These are phyloP conservation scores for Aristolochia californica DNA, from an alignment of 164 flowering plant genomes.

Conservation along the genomic window DNA sequence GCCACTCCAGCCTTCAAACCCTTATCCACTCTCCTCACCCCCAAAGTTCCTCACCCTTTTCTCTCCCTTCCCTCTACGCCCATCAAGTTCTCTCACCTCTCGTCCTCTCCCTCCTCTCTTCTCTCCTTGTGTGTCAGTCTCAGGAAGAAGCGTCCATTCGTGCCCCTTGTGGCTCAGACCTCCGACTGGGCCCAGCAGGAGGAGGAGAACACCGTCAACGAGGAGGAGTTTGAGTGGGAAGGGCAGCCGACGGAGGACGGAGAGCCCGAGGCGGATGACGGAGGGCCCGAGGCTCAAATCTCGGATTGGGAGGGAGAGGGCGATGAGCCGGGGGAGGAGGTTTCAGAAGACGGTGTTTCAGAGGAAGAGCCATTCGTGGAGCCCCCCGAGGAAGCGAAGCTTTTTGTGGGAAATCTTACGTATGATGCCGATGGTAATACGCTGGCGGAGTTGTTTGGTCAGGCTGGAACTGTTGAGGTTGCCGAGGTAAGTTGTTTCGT, in stretches of 20 bases:
- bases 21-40: constrained; percentile 27
- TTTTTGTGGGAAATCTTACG: constrained; percentile 90
- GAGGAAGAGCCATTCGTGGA: constrained; percentile 22
- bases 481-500: constrained; percentile 41
- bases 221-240: constrained; percentile 12
- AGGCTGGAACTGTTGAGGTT: constrained; percentile 77
- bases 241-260: constrained; percentile 14
- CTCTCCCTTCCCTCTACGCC: constrained; percentile 29
- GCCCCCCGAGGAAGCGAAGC: constrained; percentile 71
- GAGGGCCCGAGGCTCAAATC: constrained; percentile 9
- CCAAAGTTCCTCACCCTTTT: constrained; percentile 15
- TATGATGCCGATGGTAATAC: constrained; percentile 62
- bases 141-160: constrained; percentile 9
- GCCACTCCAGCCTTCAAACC: constrained; percentile 27
- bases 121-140: constrained; percentile 11
- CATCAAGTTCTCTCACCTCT: constrained; percentile 20
- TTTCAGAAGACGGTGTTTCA: not conserved
- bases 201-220: constrained; percentile 15
- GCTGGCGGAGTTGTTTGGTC: constrained; percentile 60
- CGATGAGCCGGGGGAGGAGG: constrained; percentile 7
- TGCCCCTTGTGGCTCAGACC: constrained; percentile 34
- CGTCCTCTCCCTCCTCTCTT: constrained; percentile 10
- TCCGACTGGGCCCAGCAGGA: constrained; percentile 59
- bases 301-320: constrained; percentile 16
- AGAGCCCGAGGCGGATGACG: too few relatives aligned